phyloP scores from a whole-genome alignment of 345 rosid genomes.

The Salix koriyanagi region DNA sequence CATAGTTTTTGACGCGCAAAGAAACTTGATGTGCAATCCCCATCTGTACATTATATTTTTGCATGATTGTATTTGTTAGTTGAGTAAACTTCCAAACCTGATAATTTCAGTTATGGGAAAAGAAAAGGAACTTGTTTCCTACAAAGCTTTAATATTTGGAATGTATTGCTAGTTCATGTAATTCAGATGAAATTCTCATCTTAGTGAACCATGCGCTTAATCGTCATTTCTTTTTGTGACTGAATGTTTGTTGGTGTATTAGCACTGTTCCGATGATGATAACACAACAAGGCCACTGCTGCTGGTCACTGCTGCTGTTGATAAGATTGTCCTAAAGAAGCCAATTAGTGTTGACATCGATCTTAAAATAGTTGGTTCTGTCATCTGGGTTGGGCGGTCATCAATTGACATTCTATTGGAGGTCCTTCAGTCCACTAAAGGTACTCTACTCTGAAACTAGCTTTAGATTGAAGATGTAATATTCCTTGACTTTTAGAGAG shows the following conservation, averaged over 20 bases:
- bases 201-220: background rate
- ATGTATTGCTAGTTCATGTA: background rate
- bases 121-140: background rate
- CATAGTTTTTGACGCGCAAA: background rate
- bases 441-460: slow-evolving; percentile 16
- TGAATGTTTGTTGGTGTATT: slow-evolving; percentile 17
- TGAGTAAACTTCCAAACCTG: background rate
- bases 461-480: background rate
- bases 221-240: slow-evolving; percentile 1
- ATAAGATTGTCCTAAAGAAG: slow-evolving; percentile 71
- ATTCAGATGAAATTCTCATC: background rate
- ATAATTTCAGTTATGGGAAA: too few species aligned
- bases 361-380: slow-evolving; percentile 72
- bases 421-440: slow-evolving; percentile 49
- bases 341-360: slow-evolving; percentile 61
- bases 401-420: slow-evolving; percentile 83
- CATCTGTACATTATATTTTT: background rate
- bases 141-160: background rate
- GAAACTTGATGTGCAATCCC: background rate
- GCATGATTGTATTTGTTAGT: background rate
- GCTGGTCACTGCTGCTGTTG: slow-evolving; percentile 87
- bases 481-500: background rate
- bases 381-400: slow-evolving; percentile 79
- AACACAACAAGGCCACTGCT: slow-evolving; percentile 75
- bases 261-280: slow-evolving; percentile 80